Base-by-base conservation (phyloP, 768 basidiomycete genomes). In the Collybiopsis confluens region DNA sequence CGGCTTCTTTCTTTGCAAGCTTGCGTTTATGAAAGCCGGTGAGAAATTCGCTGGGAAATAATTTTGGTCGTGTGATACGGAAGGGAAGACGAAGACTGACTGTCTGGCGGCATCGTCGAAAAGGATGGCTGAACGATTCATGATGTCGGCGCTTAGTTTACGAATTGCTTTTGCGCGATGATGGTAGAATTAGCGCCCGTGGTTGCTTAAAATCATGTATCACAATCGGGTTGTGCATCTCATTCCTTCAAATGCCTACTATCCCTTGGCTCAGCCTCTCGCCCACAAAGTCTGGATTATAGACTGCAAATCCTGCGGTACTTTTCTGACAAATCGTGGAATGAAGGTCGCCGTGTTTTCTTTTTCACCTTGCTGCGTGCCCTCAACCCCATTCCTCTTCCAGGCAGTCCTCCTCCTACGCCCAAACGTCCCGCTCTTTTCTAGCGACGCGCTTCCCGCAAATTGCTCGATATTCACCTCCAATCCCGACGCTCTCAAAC, bases 1-100 rank as follows among this genome's bases (percentile, higher is more conserved):
- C 80, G 45, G 81, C 86, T 61, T 95, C 90, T 58, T 83, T 79
- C 66, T 88, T 91, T 56, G 84, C 86, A 47, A 92, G 70, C 70
- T 96, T 97, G 61, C 94, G 83, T 70, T 95, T 95, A 67, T 89
- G 88, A 67, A 97, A 97, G 24, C 94, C 94, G 16, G 92, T 95
- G 65, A 97, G 72, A 70, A 89, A 97, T 55, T 95, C 88, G 64
- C 93, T 95, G 61, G 37, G 42, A 57, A 35, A 28, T 37, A 43
- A 45, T 52, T 56, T 54, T 62, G 49, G 58, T 61, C 56, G 50
- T 58, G 24, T 56, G 44, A 53, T 23, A 57, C 44, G 50, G 11
- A 20, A 30, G 43, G 35, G 43, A 36, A 52, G 36, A 41, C 45
- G 49, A 55, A 26, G 18, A 68, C 73, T 36, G 48, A 90, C 92